Base-by-base conservation (phyloP, 2,329 filamentous ascomycete genomes). In the Fusarium sp. region DNA sequence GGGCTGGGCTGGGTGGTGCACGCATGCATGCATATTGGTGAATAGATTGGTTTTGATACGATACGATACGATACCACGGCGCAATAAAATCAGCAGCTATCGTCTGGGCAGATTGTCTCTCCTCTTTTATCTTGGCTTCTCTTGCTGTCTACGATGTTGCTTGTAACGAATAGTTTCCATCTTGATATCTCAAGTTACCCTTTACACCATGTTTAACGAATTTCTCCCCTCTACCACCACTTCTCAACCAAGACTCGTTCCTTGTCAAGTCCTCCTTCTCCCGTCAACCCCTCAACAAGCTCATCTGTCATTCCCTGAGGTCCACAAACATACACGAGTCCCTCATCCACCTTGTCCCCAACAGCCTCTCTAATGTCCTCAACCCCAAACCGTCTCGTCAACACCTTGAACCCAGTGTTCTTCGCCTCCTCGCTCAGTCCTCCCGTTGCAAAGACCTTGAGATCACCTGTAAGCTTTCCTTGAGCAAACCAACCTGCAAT, bases 251-350 rank as follows among this genome's bases (percentile, higher is more conserved):
- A 80, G 4, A 92, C 86, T 56, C 84, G 84, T 60, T 84, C 79
- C 31, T 82, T 75, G 11, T 84, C 80, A 76, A 90, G 83, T 0
- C 83, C 85, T 1, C 78, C 70, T 4, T 69, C 69, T 9, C 73
- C 59, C 2, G 80, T 84, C 10, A 89, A 75, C 22, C 86, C 81
- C 22, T 83, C 81, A 1, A 92, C 89, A 73, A 93, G 86, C 58
- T 88, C 85, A 78, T 94, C 92, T 2, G 91, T 93, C 92, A 94
- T 94, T 4, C 76, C 75, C 12, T 90, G 91, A 16, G 92, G 87
- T 1, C 92, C 92, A 76, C 92, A 94, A 1, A 94, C 82, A 79
- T 93, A 94, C 14, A 90, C 89, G 5, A 91, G 84, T 2, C 82
- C 80, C 1, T 79, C 62, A 4, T 81, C 44, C 2, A 78, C 61